Conservation (phyloP, 2,329 filamentous ascomycete species). For the Thelonectria discophora region DNA sequence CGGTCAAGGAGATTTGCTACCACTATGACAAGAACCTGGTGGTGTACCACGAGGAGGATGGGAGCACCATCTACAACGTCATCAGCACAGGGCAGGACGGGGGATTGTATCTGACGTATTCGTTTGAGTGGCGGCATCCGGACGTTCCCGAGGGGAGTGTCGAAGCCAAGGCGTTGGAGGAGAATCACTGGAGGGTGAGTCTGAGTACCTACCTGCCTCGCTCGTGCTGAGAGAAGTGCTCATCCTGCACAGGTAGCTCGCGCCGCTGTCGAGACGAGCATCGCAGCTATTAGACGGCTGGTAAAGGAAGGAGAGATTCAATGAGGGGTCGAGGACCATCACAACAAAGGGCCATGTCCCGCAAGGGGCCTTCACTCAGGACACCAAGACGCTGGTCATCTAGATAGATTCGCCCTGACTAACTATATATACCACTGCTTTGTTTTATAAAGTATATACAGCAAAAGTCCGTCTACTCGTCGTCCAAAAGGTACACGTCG, state of each 20-base stretch:
- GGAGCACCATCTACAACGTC: conserved; percentile 48
- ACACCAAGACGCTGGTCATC: no score
- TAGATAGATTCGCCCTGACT: not conserved
- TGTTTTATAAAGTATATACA: not conserved
- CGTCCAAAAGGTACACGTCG: conserved; percentile 37
- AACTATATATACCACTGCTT: not conserved
- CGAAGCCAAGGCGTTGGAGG: conserved; percentile 37
- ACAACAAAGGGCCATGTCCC: no score
- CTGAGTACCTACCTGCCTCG: not conserved
- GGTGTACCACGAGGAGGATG: conserved; percentile 49
- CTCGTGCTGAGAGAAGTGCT: not conserved
- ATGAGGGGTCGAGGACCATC: no score
- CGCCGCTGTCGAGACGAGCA: conserved; percentile 29
- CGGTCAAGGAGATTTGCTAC: conserved; percentile 44
- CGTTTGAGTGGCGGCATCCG: conserved; percentile 49
- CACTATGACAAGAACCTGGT: conserved; percentile 46
- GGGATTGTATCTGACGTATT: conserved; percentile 47
- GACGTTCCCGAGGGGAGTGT: conserved; percentile 41
- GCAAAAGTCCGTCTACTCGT: conserved; percentile 21
- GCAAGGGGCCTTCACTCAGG: no score
- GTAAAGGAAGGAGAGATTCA: conserved; percentile 22
- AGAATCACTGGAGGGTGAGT: conserved; percentile 34
- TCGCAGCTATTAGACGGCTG: conserved; percentile 28
- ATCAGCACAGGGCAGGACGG: conserved; percentile 43
- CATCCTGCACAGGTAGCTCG: conserved; percentile 24